phyloP scores from a whole-genome alignment of 805 yeast species.

The Candida tammaniensis region DNA sequence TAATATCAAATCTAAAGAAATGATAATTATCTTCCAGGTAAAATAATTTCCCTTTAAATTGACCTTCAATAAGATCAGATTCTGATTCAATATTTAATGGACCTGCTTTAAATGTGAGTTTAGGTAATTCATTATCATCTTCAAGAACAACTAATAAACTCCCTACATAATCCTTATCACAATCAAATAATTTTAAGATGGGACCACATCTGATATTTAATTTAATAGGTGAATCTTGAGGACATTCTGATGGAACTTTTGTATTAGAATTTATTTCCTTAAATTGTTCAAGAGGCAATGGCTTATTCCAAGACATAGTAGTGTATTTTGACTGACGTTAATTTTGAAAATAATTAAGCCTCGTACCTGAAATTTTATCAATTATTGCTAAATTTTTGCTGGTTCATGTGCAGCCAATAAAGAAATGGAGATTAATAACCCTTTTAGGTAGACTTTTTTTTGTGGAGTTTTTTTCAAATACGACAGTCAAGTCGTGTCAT shows the following conservation, averaged over 20 bases:
- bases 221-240: slow-evolving; percentile 24
- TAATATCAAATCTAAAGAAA: slow-evolving; percentile 67
- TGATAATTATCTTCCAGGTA: slow-evolving; percentile 43
- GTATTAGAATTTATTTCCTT: slow-evolving; percentile 22
- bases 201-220: slow-evolving; percentile 75
- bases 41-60: slow-evolving; percentile 45
- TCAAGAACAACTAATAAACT: slow-evolving; percentile 63
- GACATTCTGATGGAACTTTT: slow-evolving; percentile 28
- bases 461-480: no score
- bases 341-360: no score
- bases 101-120: slow-evolving; percentile 34
- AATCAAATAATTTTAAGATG: slow-evolving; percentile 61
- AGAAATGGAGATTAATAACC: no score
- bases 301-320: no score
- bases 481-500: no score
- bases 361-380: no score
- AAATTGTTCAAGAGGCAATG: slow-evolving; percentile 26
- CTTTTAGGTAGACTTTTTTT: no score
- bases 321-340: no score
- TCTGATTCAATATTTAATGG: slow-evolving; percentile 21
- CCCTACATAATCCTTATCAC: slow-evolving; percentile 67
- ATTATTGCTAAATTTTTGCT: no score
- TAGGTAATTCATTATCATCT: slow-evolving; percentile 29
- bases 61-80: slow-evolving; percentile 27
- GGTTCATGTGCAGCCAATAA: no score